These are phyloP conservation scores for Aspergillus fischeri DNA, from an alignment of 2,329 filamentous ascomycete genomes.

Conservation along the genomic window DNA sequence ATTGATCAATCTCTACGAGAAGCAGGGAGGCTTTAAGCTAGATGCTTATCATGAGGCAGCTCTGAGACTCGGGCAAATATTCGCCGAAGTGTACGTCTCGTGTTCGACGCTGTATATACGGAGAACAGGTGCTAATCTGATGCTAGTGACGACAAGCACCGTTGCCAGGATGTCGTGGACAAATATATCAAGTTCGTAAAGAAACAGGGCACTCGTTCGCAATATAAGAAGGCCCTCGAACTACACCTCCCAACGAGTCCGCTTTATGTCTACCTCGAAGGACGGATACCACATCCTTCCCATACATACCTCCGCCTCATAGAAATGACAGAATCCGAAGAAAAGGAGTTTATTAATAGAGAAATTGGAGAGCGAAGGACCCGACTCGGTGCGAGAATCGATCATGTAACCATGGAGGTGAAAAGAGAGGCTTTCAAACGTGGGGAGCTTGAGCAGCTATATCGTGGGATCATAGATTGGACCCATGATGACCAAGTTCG, in stretches of 20 bases:
- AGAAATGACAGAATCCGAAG: constrained; percentile 77
- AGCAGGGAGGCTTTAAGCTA: constrained; percentile 65
- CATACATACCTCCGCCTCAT: constrained; percentile 78
- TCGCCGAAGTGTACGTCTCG: constrained; percentile 56
- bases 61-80: constrained; percentile 70
- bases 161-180: constrained; percentile 64
- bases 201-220: constrained; percentile 64
- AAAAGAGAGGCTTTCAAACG: constrained; percentile 75
- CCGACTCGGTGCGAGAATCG: constrained; percentile 76
- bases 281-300: constrained; percentile 72
- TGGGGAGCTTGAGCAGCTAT: constrained; percentile 76
- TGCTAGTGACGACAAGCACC: constrained; percentile 53
- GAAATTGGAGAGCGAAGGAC: constrained; percentile 87
- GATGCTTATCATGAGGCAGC: constrained; percentile 70
- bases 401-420: constrained; percentile 79
- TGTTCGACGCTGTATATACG: background rate
- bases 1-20: constrained; percentile 79
- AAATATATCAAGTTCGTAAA: constrained; percentile 74
- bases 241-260: constrained; percentile 75
- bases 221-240: constrained; percentile 72
- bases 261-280: constrained; percentile 78
- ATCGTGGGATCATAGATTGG: constrained; percentile 85
- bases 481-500: constrained; percentile 78
- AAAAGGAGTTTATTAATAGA: constrained; percentile 83
- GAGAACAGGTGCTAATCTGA: constrained; percentile 11